These are phyloP conservation scores for Polyplosphaeria fusca DNA, from an alignment of 495 filamentous ascomycete genomes.

Conservation along the genomic window DNA sequence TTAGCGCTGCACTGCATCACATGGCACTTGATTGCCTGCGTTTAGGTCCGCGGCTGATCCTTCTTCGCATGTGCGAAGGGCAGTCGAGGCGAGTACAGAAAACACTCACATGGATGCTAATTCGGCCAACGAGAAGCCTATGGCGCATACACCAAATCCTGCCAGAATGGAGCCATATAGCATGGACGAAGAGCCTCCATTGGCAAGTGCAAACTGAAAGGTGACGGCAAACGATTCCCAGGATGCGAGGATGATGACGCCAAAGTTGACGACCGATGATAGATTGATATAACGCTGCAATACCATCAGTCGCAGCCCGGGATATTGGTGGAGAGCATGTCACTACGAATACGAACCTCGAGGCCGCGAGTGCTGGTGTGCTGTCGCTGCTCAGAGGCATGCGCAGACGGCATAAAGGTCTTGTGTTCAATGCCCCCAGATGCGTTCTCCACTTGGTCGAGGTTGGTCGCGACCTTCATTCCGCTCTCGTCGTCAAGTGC, in stretches of 20 bases:
- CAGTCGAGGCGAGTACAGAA: neutral
- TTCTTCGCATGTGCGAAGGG: neutral
- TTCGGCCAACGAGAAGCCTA: conserved; percentile 38
- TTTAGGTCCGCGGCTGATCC: neutral
- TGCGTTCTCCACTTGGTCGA: conserved; percentile 13
- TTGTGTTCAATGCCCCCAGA: conserved; percentile 9
- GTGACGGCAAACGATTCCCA: conserved; percentile 35
- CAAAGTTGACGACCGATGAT: conserved; percentile 26
- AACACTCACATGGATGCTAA: conserved; percentile 40
- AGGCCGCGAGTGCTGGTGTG: neutral
- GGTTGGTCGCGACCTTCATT: neutral
- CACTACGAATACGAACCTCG: conserved; percentile 12
- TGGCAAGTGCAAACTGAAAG: conserved; percentile 33
- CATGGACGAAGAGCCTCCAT: conserved; percentile 41
- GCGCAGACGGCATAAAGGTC: neutral
- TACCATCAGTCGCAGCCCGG: neutral
- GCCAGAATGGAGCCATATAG: conserved; percentile 37
- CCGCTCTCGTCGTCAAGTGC: neutral
- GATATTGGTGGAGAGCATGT: neutral
- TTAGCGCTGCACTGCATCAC: too few species aligned
- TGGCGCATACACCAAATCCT: conserved; percentile 27
- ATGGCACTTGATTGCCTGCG: too few species aligned
- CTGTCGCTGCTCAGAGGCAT: neutral
- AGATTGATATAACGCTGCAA: conserved; percentile 29
- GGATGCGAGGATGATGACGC: conserved; percentile 24